Evolutionary conservation across 805 yeast species (phyloP).

Genomic region (Suhomyces vadensis): DNA sequence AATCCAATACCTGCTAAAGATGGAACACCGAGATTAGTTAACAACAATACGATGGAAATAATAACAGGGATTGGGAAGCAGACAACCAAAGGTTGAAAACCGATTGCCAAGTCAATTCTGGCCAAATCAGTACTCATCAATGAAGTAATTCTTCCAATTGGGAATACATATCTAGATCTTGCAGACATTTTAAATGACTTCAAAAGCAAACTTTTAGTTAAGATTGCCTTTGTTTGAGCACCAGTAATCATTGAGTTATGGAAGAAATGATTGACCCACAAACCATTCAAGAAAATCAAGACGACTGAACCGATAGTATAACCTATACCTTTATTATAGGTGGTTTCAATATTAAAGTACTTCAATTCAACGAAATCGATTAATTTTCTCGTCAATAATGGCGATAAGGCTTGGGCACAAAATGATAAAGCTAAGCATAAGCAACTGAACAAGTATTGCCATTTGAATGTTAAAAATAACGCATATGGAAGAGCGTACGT

Average conservation of each 20-base stretch:
- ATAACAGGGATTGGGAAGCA: conserved; percentile 46
- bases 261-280: conserved; percentile 43
- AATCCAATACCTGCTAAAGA: conserved; percentile 45
- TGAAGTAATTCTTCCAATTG: conserved; percentile 42
- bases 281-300: conserved; percentile 48
- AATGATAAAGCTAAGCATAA: conserved; percentile 48
- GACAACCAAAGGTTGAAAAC: conserved; percentile 43
- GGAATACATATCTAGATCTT: conserved; percentile 33
- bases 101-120: conserved; percentile 45
- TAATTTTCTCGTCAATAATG: conserved; percentile 64
- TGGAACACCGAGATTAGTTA: conserved; percentile 39
- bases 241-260: conserved; percentile 46
- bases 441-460: conserved; percentile 43
- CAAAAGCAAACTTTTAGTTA: conserved; percentile 39
- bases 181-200: conserved; percentile 42
- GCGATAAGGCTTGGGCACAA: conserved; percentile 55
- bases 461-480: conserved; percentile 50
- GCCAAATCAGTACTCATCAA: conserved; percentile 46
- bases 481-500: conserved; percentile 41
- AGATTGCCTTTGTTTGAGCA: conserved; percentile 40
- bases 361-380: conserved; percentile 62
- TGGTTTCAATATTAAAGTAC: conserved; percentile 41
- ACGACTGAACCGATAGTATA: conserved; percentile 68
- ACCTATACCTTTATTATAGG: conserved; percentile 66
- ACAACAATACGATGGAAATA: conserved; percentile 37